Evolutionary conservation across 495 filamentous ascomycete genomes (phyloP), one percentile per base, ranked within the genome.

Genomic region (Podospora pseudoanserina): DNA sequence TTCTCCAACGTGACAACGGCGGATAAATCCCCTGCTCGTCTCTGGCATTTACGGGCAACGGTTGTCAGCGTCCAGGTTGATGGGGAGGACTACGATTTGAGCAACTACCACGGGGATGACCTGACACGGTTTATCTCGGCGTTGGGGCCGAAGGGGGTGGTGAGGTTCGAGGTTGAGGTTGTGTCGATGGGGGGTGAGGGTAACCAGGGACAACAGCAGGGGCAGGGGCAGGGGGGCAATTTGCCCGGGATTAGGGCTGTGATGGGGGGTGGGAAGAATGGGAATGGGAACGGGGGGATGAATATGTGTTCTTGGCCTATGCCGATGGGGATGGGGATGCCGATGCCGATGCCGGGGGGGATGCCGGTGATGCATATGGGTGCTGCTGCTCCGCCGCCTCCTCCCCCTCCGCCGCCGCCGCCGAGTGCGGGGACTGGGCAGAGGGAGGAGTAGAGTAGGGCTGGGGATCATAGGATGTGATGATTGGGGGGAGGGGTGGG

Each of bases 111-210:
- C 6, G 74, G 70, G 20, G 73, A 75, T n/a, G 75, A 78, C 65
- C 39, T 81, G 23, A 57, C 70, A 3, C 57, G 66, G 23, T 53
- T 79, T 58, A 19, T 34, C 13, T 27, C 2, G 28, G 9, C 57
- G 65, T 60, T 16, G 65, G n/a, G 2, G 63, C n/a, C 61, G 7
- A 63, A 67, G 32, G 65, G 39, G 39, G 68, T 80, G 23, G 72
- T 72, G 16, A 56, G 65, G 60, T 79, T 80, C 59, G 79, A 80
- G 70, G 65, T 80, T 11, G 74, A 78, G 60, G 74, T 80, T 2
- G 49, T 59, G 6, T n/a, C 15, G 23, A 23, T 18, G 30, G 54
- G 9, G 2, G 23, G 6, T 6, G 39, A 16, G 39, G 5, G 13
- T 11, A 49, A 23, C 19, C 28, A 7, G 5, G 20, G 20, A 23